Evolutionary conservation across 257 asterid genomes (phyloP).

Genomic region (Rehmannia glutinosa): DNA sequence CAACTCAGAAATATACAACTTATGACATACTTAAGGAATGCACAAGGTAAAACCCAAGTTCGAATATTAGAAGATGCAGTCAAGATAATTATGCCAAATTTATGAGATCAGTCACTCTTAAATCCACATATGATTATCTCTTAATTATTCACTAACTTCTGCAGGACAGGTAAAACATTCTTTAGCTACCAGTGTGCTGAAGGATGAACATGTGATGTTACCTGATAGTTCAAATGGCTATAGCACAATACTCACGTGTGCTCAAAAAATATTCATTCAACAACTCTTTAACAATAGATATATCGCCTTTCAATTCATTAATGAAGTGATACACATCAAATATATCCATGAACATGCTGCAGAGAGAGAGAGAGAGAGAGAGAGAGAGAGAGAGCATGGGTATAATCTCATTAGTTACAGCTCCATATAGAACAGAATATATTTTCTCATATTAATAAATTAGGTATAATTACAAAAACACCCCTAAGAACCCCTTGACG

Average conservation of each 20-base stretch:
- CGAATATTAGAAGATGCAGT: neutral
- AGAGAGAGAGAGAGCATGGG: constrained; percentile 4
- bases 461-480: too few relatives aligned
- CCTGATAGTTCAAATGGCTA: constrained; percentile 89
- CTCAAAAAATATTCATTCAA: constrained; percentile 94
- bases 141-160: constrained; percentile 59
- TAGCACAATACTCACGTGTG: constrained; percentile 88
- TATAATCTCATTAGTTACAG: neutral
- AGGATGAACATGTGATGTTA: constrained; percentile 93
- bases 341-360: constrained; percentile 88
- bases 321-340: constrained; percentile 97
- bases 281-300: constrained; percentile 72
- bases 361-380: constrained; percentile 6
- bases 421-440: constrained; percentile 1
- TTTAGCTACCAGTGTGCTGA: constrained; percentile 95
- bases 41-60: neutral
- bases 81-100: neutral
- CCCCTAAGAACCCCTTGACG: too few relatives aligned
- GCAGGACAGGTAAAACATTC: constrained; percentile 71
- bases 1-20: neutral
- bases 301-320: constrained; percentile 72
- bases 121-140: neutral
- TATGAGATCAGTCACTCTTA: neutral
- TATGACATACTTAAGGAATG: too few relatives aligned
- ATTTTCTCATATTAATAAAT: too few relatives aligned